These are phyloP conservation scores for Penicillium polonicum DNA, from an alignment of 2,329 filamentous ascomycete genomes.

Conservation along the genomic window DNA sequence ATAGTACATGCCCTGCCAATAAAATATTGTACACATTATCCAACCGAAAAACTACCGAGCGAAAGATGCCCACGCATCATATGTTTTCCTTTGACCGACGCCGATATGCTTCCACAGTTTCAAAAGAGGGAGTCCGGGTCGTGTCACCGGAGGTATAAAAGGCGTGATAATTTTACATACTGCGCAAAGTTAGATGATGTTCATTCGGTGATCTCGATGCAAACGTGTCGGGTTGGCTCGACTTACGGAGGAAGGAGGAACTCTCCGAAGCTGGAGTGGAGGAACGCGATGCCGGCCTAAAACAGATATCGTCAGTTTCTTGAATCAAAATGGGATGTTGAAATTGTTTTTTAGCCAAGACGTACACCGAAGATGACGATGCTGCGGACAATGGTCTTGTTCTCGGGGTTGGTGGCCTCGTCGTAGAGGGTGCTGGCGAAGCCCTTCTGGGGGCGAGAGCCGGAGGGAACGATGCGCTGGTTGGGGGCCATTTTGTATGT, in stretches of 20 bases:
- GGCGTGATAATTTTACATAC: slow-evolving; percentile 17
- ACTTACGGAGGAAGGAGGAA: slow-evolving; percentile 62
- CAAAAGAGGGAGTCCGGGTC: slow-evolving; percentile 14
- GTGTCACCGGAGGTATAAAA: slow-evolving; percentile 10
- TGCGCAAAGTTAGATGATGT: slow-evolving; percentile 8
- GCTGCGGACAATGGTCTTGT: slow-evolving; percentile 67
- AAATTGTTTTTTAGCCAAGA: slow-evolving; percentile 15
- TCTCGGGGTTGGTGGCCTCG: slow-evolving; percentile 64
- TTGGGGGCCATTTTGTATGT: slow-evolving; percentile 61
- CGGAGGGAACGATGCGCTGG: slow-evolving; percentile 55
- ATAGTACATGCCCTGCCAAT: slow-evolving; percentile 10
- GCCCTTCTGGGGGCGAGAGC: slow-evolving; percentile 47
- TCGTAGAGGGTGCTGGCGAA: slow-evolving; percentile 60
- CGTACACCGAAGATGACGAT: slow-evolving; percentile 67
- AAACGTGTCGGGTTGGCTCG: slow-evolving; percentile 22
- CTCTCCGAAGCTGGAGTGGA: slow-evolving; percentile 67
- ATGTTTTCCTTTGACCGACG: slow-evolving; percentile 17
- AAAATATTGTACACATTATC: slow-evolving; percentile 28
- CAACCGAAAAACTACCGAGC: slow-evolving; percentile 14
- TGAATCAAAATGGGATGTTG: not conserved
- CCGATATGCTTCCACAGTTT: slow-evolving; percentile 19
- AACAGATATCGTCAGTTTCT: slow-evolving; percentile 15
- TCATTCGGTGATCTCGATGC: not conserved
- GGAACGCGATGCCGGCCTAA: slow-evolving; percentile 64
- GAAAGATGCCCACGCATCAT: slow-evolving; percentile 14